Conservation (phyloP, 768 basidiomycete genomes). For the Phallus indusiatus region DNA sequence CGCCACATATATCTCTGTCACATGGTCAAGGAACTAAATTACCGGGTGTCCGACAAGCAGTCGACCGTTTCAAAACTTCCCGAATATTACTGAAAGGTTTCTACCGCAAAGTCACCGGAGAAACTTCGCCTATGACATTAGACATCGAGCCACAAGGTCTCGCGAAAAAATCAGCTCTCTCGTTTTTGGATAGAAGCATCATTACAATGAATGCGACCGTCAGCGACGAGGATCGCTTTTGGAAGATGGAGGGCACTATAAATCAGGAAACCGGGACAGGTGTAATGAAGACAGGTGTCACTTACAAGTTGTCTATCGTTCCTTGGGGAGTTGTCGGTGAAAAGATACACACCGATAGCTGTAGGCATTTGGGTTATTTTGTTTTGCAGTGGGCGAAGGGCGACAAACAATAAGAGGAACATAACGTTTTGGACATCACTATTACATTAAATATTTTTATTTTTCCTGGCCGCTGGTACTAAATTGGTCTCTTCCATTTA, state of each 20-base stretch:
- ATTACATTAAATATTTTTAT: neutral
- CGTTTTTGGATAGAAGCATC: conserved; percentile 2
- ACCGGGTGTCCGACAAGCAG: conserved; percentile 1
- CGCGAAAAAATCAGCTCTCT: neutral
- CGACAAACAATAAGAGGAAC: neutral
- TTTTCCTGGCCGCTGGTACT: neutral
- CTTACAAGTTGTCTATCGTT: neutral
- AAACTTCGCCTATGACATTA: neutral
- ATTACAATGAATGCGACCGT: neutral
- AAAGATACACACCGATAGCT: neutral
- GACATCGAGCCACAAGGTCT: conserved; percentile 1
- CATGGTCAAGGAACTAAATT: neutral
- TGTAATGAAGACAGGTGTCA: neutral
- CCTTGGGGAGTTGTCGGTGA: conserved; percentile 4
- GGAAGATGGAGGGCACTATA: conserved; percentile 3
- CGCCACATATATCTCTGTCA: neutral
- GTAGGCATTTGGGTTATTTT: conserved; percentile 7
- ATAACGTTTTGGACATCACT: too few relatives aligned
- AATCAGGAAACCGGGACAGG: neutral
- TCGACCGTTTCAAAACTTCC: neutral
- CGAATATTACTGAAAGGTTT: neutral
- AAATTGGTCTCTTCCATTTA: neutral
- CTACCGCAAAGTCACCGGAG: conserved; percentile 4
- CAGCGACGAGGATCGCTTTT: neutral
- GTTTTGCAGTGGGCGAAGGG: conserved; percentile 2